Base-by-base conservation (phyloP, 2,329 filamentous ascomycete species). In the Talaromyces amestolkiae region DNA sequence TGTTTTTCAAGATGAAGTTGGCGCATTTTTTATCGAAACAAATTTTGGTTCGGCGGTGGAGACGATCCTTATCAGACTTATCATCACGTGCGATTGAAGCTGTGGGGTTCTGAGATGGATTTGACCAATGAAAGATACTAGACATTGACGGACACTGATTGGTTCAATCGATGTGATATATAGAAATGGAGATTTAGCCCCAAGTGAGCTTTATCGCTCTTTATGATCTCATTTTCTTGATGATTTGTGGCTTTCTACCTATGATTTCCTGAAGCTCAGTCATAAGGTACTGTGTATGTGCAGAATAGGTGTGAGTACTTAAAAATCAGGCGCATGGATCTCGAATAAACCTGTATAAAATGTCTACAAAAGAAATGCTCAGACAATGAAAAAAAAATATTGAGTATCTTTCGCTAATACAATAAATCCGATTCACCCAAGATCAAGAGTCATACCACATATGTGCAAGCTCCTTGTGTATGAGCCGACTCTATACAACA, bases 1-100 rank as follows among this genome's bases (percentile, higher is more conserved):
- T 37, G n/a, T 39, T 37, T 8, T 54, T 56, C 53, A n/a, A 56
- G 31, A 33, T 56, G 6, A 39, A 24, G 6, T 17, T 15, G 33
- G 27, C 56, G 56, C 59, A 61, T 35, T 47, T 61, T 61, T 51
- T 51, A 22, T 51, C 59, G 59, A 41, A 63, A 53, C 51, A 63
- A 63, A 63, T 45, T 61, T 61, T 61, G 59, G 59, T 13, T 41
- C n/a, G n/a, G 15, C 3, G 43, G 59, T 61, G 45, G 59, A 61
- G 59, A 15, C 35, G 19, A n/a, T 5, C 7, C 17, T 51, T 51
- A 37, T 45, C 53, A 17, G 6, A n/a, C 39, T 63, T 47, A 61
- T 49, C 59, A 19, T 33, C 59, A 61, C 59, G 59, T 61, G 54
- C 15, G 3, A 22, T 6, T 2, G 1, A 31, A 17, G 10, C 10